These are phyloP conservation scores for Plicaturopsis crispa DNA, from an alignment of 768 basidiomycete species.

Conservation along the genomic window DNA sequence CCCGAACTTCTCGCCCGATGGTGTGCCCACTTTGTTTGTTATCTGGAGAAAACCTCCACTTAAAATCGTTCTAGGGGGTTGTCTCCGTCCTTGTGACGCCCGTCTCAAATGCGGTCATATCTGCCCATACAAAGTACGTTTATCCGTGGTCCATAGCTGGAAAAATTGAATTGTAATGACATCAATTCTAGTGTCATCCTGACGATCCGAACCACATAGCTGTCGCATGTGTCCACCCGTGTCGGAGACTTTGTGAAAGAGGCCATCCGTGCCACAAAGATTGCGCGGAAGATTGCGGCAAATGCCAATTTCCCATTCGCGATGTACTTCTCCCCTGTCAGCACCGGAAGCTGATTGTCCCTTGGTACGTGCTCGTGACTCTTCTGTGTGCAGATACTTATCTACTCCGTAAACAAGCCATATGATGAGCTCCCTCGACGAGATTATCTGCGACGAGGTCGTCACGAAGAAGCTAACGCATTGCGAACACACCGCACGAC, in stretches of 20 bases:
- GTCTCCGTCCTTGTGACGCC: conserved; percentile 46
- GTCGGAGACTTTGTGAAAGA: conserved; percentile 43
- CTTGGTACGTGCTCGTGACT: conserved; percentile 35
- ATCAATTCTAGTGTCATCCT: conserved; percentile 44
- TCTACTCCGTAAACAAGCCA: conserved; percentile 34
- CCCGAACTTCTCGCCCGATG: conserved; percentile 45
- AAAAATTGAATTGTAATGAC: not conserved
- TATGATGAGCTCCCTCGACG: conserved; percentile 33
- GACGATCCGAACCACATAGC: conserved; percentile 48
- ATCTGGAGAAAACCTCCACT: not conserved
- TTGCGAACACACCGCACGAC: conserved; percentile 46
- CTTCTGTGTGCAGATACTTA: not conserved
- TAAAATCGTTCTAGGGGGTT: conserved; percentile 39
- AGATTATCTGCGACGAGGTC: conserved; percentile 32
- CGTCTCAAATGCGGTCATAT: conserved; percentile 54
- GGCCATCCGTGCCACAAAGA: conserved; percentile 49
- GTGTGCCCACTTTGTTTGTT: conserved; percentile 19
- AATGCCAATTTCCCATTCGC: conserved; percentile 39
- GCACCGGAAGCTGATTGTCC: conserved; percentile 33
- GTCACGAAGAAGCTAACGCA: conserved; percentile 36
- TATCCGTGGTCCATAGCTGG: not conserved
- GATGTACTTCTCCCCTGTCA: conserved; percentile 51
- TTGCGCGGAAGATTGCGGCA: conserved; percentile 46
- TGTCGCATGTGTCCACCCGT: conserved; percentile 39
- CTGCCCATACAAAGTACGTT: conserved; percentile 50